These are phyloP conservation scores for Penicillium sclerotiorum DNA, from an alignment of 2,329 filamentous ascomycete species.

Conservation along the genomic window DNA sequence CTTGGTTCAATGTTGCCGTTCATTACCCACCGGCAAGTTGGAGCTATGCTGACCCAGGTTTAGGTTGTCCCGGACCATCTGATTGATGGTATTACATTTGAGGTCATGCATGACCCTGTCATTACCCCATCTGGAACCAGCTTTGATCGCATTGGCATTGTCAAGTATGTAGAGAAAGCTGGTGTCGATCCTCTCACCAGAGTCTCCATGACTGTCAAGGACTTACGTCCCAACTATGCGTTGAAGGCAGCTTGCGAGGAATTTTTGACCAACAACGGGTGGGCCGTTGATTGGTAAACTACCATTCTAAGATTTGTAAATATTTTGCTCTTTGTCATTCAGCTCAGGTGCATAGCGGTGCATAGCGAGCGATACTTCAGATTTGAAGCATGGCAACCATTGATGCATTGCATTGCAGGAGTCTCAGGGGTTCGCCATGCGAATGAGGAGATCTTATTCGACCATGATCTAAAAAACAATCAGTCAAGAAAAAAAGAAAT, in stretches of 20 bases:
- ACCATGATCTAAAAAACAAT: too few relatives aligned
- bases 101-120: conserved; percentile 56
- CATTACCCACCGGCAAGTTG: not conserved
- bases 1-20: not conserved
- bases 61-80: conserved; percentile 53
- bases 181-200: conserved; percentile 82
- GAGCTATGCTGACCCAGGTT: conserved; percentile 9
- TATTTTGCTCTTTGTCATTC: not conserved
- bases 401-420: too few relatives aligned
- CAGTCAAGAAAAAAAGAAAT: too few relatives aligned
- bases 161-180: conserved; percentile 78
- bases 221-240: conserved; percentile 79
- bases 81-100: conserved; percentile 53
- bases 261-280: conserved; percentile 83
- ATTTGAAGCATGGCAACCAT: conserved; percentile 7
- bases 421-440: too few relatives aligned
- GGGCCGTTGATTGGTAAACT: conserved; percentile 83
- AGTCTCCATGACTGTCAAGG: conserved; percentile 67
- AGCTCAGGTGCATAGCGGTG: conserved; percentile 19
- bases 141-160: conserved; percentile 82
- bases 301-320: not conserved
- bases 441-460: too few relatives aligned
- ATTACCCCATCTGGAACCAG: conserved; percentile 76
- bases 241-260: conserved; percentile 81
- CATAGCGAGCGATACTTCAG: too few relatives aligned